Percentiles rank a stretch among this genome's conserved stretches.
phyloP scores from a whole-genome alignment of 2,329 filamentous ascomycete species.

The Allantophomopsis cytisporea region DNA sequence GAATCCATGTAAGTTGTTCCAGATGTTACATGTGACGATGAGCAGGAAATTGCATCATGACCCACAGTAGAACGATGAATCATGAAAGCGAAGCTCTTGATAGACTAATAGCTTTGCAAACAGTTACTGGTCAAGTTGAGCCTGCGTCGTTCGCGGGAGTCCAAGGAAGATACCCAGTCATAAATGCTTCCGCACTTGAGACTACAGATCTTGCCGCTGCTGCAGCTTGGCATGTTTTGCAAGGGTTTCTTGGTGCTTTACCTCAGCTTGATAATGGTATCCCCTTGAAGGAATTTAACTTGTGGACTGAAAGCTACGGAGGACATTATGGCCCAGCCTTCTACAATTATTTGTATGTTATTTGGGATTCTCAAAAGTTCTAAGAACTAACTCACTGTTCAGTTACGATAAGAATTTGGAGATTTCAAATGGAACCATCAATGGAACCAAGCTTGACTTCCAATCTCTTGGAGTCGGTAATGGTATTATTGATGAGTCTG shows the following conservation, averaged over 20 bases:
- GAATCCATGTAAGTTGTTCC: conserved; percentile 2
- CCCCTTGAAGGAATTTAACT: conserved; percentile 24
- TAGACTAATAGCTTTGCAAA: not conserved
- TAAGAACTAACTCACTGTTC: too few relatives aligned
- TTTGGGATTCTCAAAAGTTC: too few relatives aligned
- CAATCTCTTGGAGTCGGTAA: conserved; percentile 54
- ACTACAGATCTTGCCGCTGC: conserved; percentile 42
- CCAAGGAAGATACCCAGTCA: conserved; percentile 10
- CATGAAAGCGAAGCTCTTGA: not conserved
- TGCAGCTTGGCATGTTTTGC: conserved; percentile 38
- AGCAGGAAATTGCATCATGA: too few relatives aligned
- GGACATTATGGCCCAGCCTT: conserved; percentile 55
- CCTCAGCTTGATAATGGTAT: conserved; percentile 19
- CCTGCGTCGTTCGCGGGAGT: conserved; percentile 7
- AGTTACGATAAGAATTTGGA: conserved; percentile 38
- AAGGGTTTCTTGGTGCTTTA: conserved; percentile 35
- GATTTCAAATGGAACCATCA: conserved; percentile 31
- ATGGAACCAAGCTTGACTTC: conserved; percentile 42
- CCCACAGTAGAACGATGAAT: too few relatives aligned
- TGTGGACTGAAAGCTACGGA: conserved; percentile 54
- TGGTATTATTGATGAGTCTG: conserved; percentile 48
- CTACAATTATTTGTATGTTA: conserved; percentile 33
- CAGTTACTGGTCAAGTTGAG: conserved; percentile 3
- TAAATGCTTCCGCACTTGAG: conserved; percentile 31
- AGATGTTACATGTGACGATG: not conserved